phyloP scores from a whole-genome alignment of 345 rosid genomes.

The Euphorbia tirucalli region DNA sequence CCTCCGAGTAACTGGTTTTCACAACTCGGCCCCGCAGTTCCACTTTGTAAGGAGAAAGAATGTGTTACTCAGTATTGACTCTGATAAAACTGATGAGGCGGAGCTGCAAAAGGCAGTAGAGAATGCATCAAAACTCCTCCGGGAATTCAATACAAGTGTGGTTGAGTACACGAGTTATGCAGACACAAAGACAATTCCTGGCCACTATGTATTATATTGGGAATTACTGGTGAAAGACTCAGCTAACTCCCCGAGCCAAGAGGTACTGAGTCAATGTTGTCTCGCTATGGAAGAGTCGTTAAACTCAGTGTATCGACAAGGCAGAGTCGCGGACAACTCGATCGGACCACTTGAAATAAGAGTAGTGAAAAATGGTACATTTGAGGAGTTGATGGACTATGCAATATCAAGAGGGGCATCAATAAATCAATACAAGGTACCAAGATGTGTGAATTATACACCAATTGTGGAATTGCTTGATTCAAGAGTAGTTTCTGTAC shows the following conservation, averaged over 20 bases:
- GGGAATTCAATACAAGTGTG: conserved; percentile 30
- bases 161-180: conserved; percentile 48
- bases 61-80: conserved; percentile 41
- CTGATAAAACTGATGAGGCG: conserved; percentile 42
- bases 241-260: conserved; percentile 19
- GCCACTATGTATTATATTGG: conserved; percentile 48
- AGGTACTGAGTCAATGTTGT: conserved; percentile 33
- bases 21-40: conserved; percentile 42
- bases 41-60: conserved; percentile 38
- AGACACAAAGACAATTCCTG: conserved; percentile 37
- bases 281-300: conserved; percentile 36
- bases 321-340: conserved; percentile 39
- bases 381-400: conserved; percentile 47
- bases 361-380: conserved; percentile 41
- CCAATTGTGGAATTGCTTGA: conserved; percentile 44
- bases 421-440: conserved; percentile 45
- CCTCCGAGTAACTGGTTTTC: conserved; percentile 38
- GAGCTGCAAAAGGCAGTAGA: conserved; percentile 41
- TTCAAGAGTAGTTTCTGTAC: conserved; percentile 34
- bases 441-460: conserved; percentile 41
- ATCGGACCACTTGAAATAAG: conserved; percentile 43
- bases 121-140: conserved; percentile 27
- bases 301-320: conserved; percentile 44
- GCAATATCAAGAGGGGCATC: conserved; percentile 47
- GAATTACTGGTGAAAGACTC: conserved; percentile 34